Base-by-base conservation (phyloP, 225 moss, liverwort and hornwort species). In the Bryoerythrophyllum caledonicum region DNA sequence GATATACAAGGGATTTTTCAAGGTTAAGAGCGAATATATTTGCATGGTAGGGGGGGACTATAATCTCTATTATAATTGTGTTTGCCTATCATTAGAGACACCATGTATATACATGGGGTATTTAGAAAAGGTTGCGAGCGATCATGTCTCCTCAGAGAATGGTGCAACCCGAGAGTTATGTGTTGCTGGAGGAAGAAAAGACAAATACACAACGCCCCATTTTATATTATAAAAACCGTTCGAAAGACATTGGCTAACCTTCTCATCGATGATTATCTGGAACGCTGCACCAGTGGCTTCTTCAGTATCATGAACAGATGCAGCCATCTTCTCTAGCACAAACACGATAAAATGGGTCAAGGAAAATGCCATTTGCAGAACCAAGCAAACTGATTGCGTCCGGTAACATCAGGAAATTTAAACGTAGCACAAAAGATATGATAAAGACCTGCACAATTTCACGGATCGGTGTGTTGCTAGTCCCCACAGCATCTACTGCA, bases 281-380 rank as follows among this genome's bases (percentile, higher is more conserved):
- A 86, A 92, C 16, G 96, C 90, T 78, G 84, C 72, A 46, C 91
- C 85, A 76, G 90, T 90, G 52, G 92, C 88, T 89, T 94, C 91
- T 79, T 97, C 94, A 10, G 82, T 93, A 70, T 97, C 96, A 73
- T 91, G 86, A 38, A 94, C 40, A 74, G 94, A 84, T 62, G 91
- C 92, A 72, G 85, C 79, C 82, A 85, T 82, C 96, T 96, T 86
- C 77, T 84, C 82, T 72, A 77, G 76, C 82, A 76, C 66, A 70
- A 79, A 67, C 46, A 73, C 73, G 32, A 63, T 64, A 17, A 38
- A 74, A 20, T 66, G 43, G 49, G 25, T 81, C 74, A 84, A 44
- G 43, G 28, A 40, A 51, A 71, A 62, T 71, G 65, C 40, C 40
- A 30, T 28, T n/a, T 68, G 52, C 43, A 48, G 74, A 74, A 74